Evolutionary conservation across 129 eudicot genomes (phyloP).

Genomic region (Saussurea involucrata): DNA sequence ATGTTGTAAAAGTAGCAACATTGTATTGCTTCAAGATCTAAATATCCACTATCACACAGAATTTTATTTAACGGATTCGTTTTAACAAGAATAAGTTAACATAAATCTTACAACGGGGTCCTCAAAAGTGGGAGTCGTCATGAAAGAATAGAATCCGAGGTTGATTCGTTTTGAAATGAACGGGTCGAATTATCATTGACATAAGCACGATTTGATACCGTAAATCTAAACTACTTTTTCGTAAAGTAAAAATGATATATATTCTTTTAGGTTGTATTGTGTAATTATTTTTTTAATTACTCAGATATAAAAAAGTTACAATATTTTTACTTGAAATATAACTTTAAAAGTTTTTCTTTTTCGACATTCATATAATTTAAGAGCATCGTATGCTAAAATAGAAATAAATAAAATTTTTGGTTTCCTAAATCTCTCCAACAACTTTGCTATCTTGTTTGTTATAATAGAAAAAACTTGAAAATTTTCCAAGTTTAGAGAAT

Average conservation of each 20-base stretch:
- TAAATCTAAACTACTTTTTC: constrained; percentile 1
- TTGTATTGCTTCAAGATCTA: background rate
- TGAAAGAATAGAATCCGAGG: constrained; percentile 24
- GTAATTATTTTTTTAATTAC: background rate
- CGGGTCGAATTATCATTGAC: constrained; percentile 18
- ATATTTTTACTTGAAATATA: background rate
- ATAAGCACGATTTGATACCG: constrained; percentile 19
- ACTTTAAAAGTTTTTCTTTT: background rate
- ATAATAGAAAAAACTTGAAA: too few species aligned
- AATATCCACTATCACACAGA: background rate
- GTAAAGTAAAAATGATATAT: constrained; percentile 15
- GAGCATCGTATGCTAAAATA: too few species aligned
- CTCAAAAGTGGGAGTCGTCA: constrained; percentile 19
- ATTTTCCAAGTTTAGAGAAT: too few species aligned
- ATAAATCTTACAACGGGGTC: background rate
- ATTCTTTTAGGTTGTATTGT: constrained; percentile 1
- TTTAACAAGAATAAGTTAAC: background rate
- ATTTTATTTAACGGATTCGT: background rate
- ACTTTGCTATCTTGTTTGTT: too few species aligned
- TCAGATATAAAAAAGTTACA: background rate
- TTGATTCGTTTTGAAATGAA: constrained; percentile 22
- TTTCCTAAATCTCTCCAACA: too few species aligned
- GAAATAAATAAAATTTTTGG: too few species aligned
- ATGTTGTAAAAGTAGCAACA: constrained; percentile 34
- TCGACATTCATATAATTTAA: too few species aligned